Percentiles rank a stretch among this genome's conserved stretches.
These are phyloP conservation scores for Boletus semigastroideus DNA, from an alignment of 1,284 basidiomycete genomes.

Conservation along the genomic window DNA sequence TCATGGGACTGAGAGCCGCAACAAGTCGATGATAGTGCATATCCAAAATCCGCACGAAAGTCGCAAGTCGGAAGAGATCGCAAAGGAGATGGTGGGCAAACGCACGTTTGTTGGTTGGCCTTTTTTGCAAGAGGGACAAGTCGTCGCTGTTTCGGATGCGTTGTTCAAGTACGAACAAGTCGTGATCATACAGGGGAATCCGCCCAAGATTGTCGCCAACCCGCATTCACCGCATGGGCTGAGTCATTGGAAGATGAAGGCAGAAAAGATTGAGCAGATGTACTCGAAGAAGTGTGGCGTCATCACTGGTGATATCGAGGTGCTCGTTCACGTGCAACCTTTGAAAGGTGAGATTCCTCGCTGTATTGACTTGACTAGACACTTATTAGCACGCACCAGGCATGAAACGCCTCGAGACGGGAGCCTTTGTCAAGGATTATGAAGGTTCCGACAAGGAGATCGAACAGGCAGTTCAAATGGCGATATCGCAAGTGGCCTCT, in stretches of 20 bases:
- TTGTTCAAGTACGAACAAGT: slow-evolving; percentile 86
- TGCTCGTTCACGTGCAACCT: slow-evolving; percentile 81
- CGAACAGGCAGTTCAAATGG: slow-evolving; percentile 85
- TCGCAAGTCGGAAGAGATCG: slow-evolving; percentile 72
- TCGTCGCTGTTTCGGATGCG: slow-evolving; percentile 85
- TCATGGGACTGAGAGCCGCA: slow-evolving; percentile 87
- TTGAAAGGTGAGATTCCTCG: slow-evolving; percentile 67
- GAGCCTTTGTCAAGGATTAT: slow-evolving; percentile 94
- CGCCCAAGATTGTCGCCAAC: slow-evolving; percentile 62
- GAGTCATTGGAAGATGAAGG: slow-evolving; percentile 72
- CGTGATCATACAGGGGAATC: slow-evolving; percentile 50
- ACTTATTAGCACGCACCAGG: slow-evolving; percentile 47
- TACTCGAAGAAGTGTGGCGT: slow-evolving; percentile 93
- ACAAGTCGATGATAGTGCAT: slow-evolving; percentile 91
- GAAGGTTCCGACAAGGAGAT: slow-evolving; percentile 79
- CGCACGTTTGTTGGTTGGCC: slow-evolving; percentile 90
- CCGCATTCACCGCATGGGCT: slow-evolving; percentile 71
- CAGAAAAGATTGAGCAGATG: slow-evolving; percentile 77
- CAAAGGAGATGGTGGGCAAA: slow-evolving; percentile 72
- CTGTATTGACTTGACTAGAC: neutral
- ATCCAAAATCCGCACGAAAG: slow-evolving; percentile 77
- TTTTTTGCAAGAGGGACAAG: slow-evolving; percentile 89
- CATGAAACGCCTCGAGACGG: slow-evolving; percentile 84
- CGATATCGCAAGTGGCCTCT: slow-evolving; percentile 72
- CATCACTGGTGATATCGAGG: slow-evolving; percentile 78